Base-by-base conservation (phyloP, 2,329 filamentous ascomycete genomes). In the Hypoxylon sp. region DNA sequence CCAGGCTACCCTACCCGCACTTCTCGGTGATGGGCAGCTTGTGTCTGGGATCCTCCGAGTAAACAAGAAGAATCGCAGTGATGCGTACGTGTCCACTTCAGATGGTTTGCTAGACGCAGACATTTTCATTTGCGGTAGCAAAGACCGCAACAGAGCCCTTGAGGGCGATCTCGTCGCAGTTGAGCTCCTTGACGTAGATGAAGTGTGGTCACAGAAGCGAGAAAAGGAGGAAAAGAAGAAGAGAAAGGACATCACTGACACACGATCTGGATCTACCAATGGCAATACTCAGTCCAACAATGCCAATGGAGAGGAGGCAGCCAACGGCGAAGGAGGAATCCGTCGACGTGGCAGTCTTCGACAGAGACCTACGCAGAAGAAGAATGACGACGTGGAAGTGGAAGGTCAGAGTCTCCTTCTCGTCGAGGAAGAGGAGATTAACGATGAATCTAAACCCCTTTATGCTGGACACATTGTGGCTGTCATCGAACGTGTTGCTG, bases 161-260 rank as follows among this genome's bases (percentile, higher is more conserved):
- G 96, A 99, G 79, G 96, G 96, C 63, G 96, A 99, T 78, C 87
- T 97, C 59, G 96, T 99, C 63, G 96, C 96, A 30, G 89, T 99
- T 57, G 96, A 99, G 81, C 89, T 99, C 48, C 89, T 99, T 54
- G 95, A 99, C 75, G 96, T 99, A 6, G 96, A 98, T 77, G 96
- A 99, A 77, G 96, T 99, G 2, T 99, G 96, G 96, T 89, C 91
- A 23, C 96, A 99, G 84, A 99, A 99, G 86, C 93, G 94, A 61
- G 96, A 99, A 80, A 99, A 99, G 80, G 96, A 99, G 81, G 96
- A 99, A 80, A 99, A 99, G 87, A 99, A 99, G 88, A 99, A 98
- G 84, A 92, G 96, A 79, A 99, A 99, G 85, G 96, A 99, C 76
- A 97, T 97, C 64, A 96, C 94, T 32, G 96, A 98, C 77, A 94